A percentile compares a stretch with the other conserved stretches of the same genome.
phyloP scores from a whole-genome alignment of 202 grass and related monocot species.

The Bolboschoenoplectus hybrid region DNA sequence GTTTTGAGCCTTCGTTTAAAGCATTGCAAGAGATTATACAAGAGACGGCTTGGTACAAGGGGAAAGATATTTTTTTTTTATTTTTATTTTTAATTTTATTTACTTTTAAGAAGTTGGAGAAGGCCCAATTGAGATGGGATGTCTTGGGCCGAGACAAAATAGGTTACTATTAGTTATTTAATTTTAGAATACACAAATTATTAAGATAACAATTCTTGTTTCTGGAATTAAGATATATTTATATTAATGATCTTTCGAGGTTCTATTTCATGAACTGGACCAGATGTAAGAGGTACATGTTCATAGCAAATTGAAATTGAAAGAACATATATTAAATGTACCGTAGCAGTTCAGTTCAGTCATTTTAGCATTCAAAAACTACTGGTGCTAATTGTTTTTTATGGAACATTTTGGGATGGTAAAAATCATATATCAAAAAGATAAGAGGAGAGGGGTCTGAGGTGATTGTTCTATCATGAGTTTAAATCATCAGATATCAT shows the following conservation, averaged over 20 bases:
- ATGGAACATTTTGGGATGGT: background rate
- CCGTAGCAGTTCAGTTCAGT: background rate
- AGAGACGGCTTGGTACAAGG: background rate
- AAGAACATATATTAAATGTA: background rate
- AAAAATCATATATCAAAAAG: background rate
- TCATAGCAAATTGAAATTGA: background rate
- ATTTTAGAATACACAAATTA: background rate
- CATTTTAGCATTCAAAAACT: background rate
- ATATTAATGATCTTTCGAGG: background rate
- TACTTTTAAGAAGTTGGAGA: background rate
- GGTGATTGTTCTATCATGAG: background rate
- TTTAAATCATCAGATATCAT: background rate
- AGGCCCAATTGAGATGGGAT: background rate
- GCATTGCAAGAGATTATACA: background rate
- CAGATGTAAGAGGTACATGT: background rate
- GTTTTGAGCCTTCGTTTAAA: conserved; percentile 2
- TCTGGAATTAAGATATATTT: background rate
- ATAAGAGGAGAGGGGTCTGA: background rate
- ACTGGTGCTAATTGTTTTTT: background rate
- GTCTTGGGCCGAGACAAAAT: background rate
- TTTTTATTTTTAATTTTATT: background rate
- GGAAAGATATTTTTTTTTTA: background rate
- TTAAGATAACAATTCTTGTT: background rate
- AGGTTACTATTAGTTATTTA: background rate
- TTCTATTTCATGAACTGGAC: background rate